These are phyloP conservation scores for Venturiaceae sp. DNA, from an alignment of 2,329 filamentous ascomycete genomes.

Conservation along the genomic window DNA sequence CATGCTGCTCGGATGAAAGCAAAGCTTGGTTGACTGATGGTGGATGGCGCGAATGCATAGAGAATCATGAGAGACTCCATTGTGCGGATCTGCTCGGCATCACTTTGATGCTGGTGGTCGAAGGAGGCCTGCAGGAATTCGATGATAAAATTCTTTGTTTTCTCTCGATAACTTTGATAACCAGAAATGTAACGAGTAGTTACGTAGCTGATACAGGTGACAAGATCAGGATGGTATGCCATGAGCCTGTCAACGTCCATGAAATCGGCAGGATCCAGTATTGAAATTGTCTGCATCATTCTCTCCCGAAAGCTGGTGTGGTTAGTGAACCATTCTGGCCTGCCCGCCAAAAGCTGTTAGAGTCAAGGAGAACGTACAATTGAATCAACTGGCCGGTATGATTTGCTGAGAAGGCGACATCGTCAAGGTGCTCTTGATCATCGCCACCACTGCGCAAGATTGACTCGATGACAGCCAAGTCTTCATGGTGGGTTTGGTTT, in stretches of 20 bases:
- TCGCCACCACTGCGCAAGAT: not conserved
- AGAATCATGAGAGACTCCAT: not conserved
- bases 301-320: not conserved
- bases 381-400: not conserved
- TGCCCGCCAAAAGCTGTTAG: too few relatives aligned
- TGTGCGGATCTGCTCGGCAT: not conserved
- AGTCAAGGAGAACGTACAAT: too few relatives aligned
- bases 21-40: not conserved
- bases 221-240: not conserved
- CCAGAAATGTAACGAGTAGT: not conserved
- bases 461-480: not conserved
- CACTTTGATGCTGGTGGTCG: not conserved
- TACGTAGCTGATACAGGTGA: not conserved
- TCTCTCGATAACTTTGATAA: not conserved
- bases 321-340: too few relatives aligned
- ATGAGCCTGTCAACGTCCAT: not conserved
- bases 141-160: not conserved
- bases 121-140: not conserved
- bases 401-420: not conserved
- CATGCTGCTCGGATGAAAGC: not conserved
- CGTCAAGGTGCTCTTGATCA: not conserved
- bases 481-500: not conserved
- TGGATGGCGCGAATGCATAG: not conserved
- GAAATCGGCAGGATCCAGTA: not conserved
- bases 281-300: not conserved